Evolutionary conservation across 345 rosid genomes (phyloP), one percentile per base, ranked within the genome.

Genomic region (Durio zibethinus): DNA sequence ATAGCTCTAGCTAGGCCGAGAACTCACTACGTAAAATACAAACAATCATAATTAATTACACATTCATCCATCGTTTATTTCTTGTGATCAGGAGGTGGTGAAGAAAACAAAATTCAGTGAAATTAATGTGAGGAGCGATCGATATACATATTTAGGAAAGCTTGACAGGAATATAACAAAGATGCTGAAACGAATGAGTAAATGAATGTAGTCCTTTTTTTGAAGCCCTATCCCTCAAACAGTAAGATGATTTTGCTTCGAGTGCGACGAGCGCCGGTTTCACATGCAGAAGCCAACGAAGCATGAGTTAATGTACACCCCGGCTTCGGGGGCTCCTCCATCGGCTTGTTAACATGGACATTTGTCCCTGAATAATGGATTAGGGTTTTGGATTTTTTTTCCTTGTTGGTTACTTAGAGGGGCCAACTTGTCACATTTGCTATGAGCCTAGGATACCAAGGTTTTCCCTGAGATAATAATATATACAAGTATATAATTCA

Each of bases 391-490:
- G 23, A 9, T 56, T 31, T 16, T 3, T 40, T 66, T 40, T 14
- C 23, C 23, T 27, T 68, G 12, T 45, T 7, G 56, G 33, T 16
- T 45, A 2, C 54, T 14, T 43, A 1, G 5, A 14, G 10, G 73
- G 73, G 23, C 72, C 73, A 69, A 69, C 56, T 69, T 15, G 57
- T 69, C 73, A 47, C 73, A 69, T 27, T 36, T 60, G 73, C 23
- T 27, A 7, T 27, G 21, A 1, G 2, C 8, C 38, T 27, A 16
- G 15, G 73, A 47, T 57, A 45, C n/a, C 56, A 3, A 69, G 14
- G 4, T 36, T 69, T 47, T 69, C 56, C 7, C 1, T 27, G 54
- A 25, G 56, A n/a, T n/a, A 36, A 27, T 18, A 14, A 69, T 68
- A 21, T n/a, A 40, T 25, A 36, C 1, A 4, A 18, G 21, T 7